phyloP scores from a whole-genome alignment of 352 stramenopile genomes.

The Globisporangium alternatum region DNA sequence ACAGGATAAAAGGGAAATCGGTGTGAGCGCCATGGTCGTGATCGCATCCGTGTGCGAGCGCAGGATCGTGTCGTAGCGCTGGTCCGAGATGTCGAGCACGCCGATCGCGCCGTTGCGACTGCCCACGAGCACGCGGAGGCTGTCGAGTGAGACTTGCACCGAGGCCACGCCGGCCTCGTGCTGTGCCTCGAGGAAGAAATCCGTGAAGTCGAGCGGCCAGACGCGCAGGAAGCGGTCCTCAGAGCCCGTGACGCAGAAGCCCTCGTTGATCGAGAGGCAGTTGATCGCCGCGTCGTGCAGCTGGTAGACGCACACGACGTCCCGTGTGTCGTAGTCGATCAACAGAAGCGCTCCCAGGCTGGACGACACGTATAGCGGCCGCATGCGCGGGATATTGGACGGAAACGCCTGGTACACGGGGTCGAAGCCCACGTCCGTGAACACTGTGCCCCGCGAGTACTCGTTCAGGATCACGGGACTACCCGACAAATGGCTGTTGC shows the following conservation, averaged over 20 bases:
- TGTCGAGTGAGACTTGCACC: constrained; percentile 74
- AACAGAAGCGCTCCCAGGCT: constrained; percentile 73
- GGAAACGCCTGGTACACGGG: constrained; percentile 51
- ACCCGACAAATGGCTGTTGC: constrained; percentile 61
- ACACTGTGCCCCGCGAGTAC: constrained; percentile 82
- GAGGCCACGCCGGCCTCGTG: constrained; percentile 69
- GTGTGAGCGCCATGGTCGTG: constrained; percentile 31
- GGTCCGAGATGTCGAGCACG: constrained; percentile 78
- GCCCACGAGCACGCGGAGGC: constrained; percentile 75
- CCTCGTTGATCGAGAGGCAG: constrained; percentile 82
- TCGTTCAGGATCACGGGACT: constrained; percentile 87
- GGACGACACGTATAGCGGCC: constrained; percentile 77
- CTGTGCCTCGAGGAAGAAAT: constrained; percentile 90
- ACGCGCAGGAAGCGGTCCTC: constrained; percentile 87
- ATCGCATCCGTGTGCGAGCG: constrained; percentile 67
- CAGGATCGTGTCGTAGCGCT: constrained; percentile 80
- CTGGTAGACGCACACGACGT: constrained; percentile 88
- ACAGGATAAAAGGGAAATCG: constrained; percentile 1
- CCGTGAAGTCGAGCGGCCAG: constrained; percentile 90
- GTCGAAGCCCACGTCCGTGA: constrained; percentile 88
- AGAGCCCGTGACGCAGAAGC: constrained; percentile 87
- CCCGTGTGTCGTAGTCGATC: constrained; percentile 78
- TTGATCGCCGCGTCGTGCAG: constrained; percentile 86
- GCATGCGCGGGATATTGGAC: constrained; percentile 46
- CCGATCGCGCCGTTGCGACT: constrained; percentile 76